Conservation (phyloP, 202 grass and related monocot genomes). For the Panicum hallii region DNA sequence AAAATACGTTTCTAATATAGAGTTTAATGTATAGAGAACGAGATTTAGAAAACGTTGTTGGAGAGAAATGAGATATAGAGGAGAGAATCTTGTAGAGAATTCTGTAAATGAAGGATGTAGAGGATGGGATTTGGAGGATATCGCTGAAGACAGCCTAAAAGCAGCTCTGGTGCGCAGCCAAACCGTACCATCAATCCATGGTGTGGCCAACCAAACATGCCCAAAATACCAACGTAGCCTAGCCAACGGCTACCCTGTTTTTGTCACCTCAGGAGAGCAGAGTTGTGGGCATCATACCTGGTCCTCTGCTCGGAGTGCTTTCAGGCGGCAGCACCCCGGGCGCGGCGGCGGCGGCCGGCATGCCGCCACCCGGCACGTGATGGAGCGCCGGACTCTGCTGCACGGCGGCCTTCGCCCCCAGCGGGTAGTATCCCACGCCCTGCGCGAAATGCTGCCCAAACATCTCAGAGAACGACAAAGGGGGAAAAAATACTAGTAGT, state of each 20-base stretch:
- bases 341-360: background rate
- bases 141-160: no score
- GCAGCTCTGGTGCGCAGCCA: no score
- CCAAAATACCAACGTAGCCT: background rate
- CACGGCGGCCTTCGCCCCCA: slow-evolving; percentile 42
- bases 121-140: no score
- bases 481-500: background rate
- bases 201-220: background rate
- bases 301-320: slow-evolving; percentile 33
- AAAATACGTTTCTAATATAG: no score
- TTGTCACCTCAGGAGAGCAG: background rate
- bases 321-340: slow-evolving; percentile 26
- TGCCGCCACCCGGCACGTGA: background rate
- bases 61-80: no score
- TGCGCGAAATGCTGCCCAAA: slow-evolving; percentile 52
- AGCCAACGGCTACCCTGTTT: background rate
- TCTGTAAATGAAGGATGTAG: no score
- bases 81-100: no score
- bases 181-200: no score
- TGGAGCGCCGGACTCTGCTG: slow-evolving; percentile 37
- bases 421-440: slow-evolving; percentile 53
- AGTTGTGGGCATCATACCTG: slow-evolving; percentile 17
- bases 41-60: no score
- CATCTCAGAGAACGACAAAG: background rate
- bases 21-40: no score